Conservation (phyloP, 495 filamentous ascomycete species). For the Cetradonia linearis region DNA sequence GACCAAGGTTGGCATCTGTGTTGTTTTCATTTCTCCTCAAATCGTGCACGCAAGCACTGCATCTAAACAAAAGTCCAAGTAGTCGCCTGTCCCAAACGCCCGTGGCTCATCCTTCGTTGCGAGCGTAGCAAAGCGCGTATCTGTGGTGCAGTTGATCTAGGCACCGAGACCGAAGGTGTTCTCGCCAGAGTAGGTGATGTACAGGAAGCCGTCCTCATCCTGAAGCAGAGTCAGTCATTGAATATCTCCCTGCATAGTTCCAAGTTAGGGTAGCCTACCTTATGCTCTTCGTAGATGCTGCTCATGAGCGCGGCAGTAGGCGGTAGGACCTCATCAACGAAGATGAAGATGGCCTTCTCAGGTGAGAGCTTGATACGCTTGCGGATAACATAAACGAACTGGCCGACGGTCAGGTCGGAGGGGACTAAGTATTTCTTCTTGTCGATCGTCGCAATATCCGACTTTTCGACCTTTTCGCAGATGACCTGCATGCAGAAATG, state of each 20-base stretch:
- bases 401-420: slow-evolving; percentile 93
- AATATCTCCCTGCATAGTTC: not conserved
- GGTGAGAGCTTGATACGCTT: slow-evolving; percentile 99
- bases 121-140: not conserved
- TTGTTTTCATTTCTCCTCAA: not conserved
- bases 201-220: slow-evolving; percentile 48
- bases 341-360: slow-evolving; percentile 99
- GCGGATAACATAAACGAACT: slow-evolving; percentile 99
- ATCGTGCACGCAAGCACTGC: slow-evolving; percentile 1
- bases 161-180: slow-evolving; percentile 77
- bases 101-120: slow-evolving; percentile 11
- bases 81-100: slow-evolving; percentile 10
- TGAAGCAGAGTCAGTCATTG: not conserved
- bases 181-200: slow-evolving; percentile 76
- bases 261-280: slow-evolving; percentile 32
- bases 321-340: slow-evolving; percentile 96
- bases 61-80: slow-evolving; percentile 10
- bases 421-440: slow-evolving; percentile 99
- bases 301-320: slow-evolving; percentile 97
- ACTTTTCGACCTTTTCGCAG: slow-evolving; percentile 99
- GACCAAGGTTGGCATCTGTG: not conserved
- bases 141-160: slow-evolving; percentile 1
- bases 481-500: slow-evolving; percentile 59
- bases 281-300: slow-evolving; percentile 99
- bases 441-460: slow-evolving; percentile 98